Evolutionary conservation across 805 yeast species (phyloP).

Genomic region (Myxozyma neglecta): DNA sequence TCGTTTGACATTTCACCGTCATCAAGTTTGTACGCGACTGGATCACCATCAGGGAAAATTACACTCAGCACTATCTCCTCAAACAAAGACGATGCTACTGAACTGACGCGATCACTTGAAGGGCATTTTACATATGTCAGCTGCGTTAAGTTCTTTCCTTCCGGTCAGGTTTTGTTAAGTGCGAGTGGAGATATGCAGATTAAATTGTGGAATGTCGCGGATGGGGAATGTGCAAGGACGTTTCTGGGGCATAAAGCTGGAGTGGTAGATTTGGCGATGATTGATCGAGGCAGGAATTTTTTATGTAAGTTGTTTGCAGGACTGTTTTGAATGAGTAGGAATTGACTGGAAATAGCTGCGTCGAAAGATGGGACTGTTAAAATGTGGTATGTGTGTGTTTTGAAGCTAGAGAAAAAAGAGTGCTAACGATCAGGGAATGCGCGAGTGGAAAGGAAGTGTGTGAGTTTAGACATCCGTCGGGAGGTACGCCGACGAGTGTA

Average conservation of each 20-base stretch:
- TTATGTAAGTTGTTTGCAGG: conserved; percentile 48
- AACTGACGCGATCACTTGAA: conserved; percentile 33
- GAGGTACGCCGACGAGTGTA: conserved; percentile 4
- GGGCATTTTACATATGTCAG: conserved; percentile 57
- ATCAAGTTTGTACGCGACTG: conserved; percentile 39
- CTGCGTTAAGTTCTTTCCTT: conserved; percentile 56
- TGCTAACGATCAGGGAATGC: conserved; percentile 37
- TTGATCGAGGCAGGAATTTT: conserved; percentile 70
- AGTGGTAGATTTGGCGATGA: conserved; percentile 51
- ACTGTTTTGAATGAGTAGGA: neutral
- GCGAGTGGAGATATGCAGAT: conserved; percentile 59
- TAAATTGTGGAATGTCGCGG: conserved; percentile 59
- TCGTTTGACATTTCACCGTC: conserved; percentile 41
- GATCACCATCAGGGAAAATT: conserved; percentile 43
- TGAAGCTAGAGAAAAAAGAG: neutral
- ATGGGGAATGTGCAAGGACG: conserved; percentile 52
- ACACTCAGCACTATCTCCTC: conserved; percentile 31
- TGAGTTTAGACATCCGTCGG: conserved; percentile 38
- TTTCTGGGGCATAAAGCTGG: conserved; percentile 52
- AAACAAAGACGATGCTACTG: neutral
- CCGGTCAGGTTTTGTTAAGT: conserved; percentile 60
- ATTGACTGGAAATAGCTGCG: conserved; percentile 22
- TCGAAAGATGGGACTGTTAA: conserved; percentile 50
- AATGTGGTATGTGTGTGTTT: conserved; percentile 59
- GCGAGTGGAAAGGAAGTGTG: conserved; percentile 52